These are phyloP conservation scores for Combretum micranthum DNA, from an alignment of 345 rosid genomes.

Conservation along the genomic window DNA sequence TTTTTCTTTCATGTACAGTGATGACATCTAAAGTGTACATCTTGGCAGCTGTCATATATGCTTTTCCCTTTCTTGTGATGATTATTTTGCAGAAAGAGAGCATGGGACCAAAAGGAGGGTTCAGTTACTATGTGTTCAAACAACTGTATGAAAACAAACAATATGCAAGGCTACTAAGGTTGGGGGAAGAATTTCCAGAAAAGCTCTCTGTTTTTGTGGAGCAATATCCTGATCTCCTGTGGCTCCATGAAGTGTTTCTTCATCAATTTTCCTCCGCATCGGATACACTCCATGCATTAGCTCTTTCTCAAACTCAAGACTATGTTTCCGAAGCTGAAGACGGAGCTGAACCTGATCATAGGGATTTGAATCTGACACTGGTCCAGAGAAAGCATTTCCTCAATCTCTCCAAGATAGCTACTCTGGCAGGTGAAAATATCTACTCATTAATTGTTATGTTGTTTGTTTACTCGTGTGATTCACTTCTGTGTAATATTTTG, in stretches of 20 bases:
- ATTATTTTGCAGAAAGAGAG: slow-evolving; percentile 56
- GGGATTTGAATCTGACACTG: slow-evolving; percentile 31
- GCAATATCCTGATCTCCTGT: slow-evolving; percentile 52
- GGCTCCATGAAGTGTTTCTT: slow-evolving; percentile 90
- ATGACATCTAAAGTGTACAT: no score
- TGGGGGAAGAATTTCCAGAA: slow-evolving; percentile 92
- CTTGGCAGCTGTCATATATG: no score
- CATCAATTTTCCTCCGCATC: slow-evolving; percentile 83
- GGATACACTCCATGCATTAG: slow-evolving; percentile 72
- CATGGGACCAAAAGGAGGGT: slow-evolving; percentile 89
- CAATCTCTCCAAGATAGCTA: slow-evolving; percentile 82
- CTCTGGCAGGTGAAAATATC: slow-evolving; percentile 55
- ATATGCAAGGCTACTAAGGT: slow-evolving; percentile 74
- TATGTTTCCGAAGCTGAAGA: slow-evolving; percentile 35
- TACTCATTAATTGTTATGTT: neutral
- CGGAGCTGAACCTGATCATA: slow-evolving; percentile 20
- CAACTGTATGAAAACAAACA: slow-evolving; percentile 60
- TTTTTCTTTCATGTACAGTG: no score
- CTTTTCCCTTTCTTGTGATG: slow-evolving; percentile 2
- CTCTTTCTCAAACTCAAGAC: slow-evolving; percentile 60
- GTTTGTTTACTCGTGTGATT: neutral
- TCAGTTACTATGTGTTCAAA: slow-evolving; percentile 81
- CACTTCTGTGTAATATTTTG: no score
- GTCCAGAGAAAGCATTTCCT: slow-evolving; percentile 71
- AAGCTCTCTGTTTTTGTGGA: slow-evolving; percentile 64